Evolutionary conservation across 345 rosid species (phyloP).

Genomic region (Gossypium herbaceum): DNA sequence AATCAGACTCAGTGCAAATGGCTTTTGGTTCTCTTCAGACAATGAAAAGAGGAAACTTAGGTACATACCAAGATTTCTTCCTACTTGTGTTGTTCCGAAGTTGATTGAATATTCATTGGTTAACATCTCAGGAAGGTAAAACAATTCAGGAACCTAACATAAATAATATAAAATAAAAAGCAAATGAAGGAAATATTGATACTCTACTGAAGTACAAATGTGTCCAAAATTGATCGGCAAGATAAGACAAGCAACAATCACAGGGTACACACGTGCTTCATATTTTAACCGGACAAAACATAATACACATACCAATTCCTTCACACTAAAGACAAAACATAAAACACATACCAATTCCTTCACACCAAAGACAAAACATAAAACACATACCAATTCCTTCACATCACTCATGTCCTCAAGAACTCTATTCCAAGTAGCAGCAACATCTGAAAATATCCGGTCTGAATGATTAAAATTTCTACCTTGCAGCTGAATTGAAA

Average conservation of each 20-base stretch:
- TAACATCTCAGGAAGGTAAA: constrained; percentile 91
- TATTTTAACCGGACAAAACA: constrained; percentile 1
- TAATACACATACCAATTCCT: constrained; percentile 72
- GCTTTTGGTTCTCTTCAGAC: constrained; percentile 13
- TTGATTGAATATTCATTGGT: constrained; percentile 80
- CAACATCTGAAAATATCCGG: constrained; percentile 83
- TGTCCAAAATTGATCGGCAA: not conserved
- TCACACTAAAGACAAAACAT: constrained; percentile 22
- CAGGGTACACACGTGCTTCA: not conserved
- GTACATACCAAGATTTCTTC: constrained; percentile 81
- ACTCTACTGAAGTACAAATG: constrained; percentile 9
- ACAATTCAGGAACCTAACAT: constrained; percentile 90
- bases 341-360: constrained; percentile 40
- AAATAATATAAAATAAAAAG: constrained; percentile 11
- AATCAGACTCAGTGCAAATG: constrained; percentile 6
- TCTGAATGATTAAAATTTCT: constrained; percentile 98
- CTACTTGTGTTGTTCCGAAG: constrained; percentile 86
- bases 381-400: constrained; percentile 10
- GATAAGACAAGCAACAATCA: not conserved
- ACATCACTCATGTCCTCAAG: constrained; percentile 97
- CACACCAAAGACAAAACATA: no score
- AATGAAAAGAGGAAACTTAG: constrained; percentile 11
- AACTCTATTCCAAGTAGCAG: constrained; percentile 95
- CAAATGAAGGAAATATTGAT: constrained; percentile 7
- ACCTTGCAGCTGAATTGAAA: constrained; percentile 97